Conservation (phyloP, 2,329 filamentous ascomycete species). For the Cryphonectria parasitica region DNA sequence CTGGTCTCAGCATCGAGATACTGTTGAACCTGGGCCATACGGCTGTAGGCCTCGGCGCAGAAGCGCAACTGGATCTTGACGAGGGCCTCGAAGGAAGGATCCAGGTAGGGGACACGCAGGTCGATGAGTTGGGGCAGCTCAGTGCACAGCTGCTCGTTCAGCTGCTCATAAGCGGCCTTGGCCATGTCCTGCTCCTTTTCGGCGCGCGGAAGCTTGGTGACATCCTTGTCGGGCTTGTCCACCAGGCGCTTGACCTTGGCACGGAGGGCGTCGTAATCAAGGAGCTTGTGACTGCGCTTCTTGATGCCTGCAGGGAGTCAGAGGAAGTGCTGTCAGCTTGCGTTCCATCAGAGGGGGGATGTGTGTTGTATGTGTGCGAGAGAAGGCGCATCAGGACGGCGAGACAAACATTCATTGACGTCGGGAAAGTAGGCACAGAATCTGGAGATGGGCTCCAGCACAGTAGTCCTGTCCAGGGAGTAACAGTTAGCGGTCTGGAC, state of each 20-base stretch:
- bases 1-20: constrained; percentile 94
- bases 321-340: constrained; percentile 29
- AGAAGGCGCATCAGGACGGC: constrained; percentile 26
- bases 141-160: constrained; percentile 93
- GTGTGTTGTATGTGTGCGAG: background rate
- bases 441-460: constrained; percentile 90
- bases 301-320: constrained; percentile 74
- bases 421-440: constrained; percentile 99
- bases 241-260: constrained; percentile 96
- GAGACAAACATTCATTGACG: constrained; percentile 84
- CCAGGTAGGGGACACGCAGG: constrained; percentile 92
- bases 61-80: constrained; percentile 98
- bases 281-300: constrained; percentile 96
- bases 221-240: constrained; percentile 98
- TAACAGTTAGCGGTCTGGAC: constrained; percentile 33
- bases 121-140: constrained; percentile 97
- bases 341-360: constrained; percentile 36
- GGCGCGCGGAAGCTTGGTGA: constrained; percentile 90
- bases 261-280: constrained; percentile 95
- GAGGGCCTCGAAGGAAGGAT: constrained; percentile 94
- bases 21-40: constrained; percentile 99
- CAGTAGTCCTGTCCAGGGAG: constrained; percentile 67
- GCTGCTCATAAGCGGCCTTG: constrained; percentile 88
- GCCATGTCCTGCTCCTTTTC: constrained; percentile 97
- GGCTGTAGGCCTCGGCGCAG: constrained; percentile 94